These are phyloP conservation scores for Urochloa ruziziensis DNA, from an alignment of 176 grass and related monocot species.

Conservation along the genomic window DNA sequence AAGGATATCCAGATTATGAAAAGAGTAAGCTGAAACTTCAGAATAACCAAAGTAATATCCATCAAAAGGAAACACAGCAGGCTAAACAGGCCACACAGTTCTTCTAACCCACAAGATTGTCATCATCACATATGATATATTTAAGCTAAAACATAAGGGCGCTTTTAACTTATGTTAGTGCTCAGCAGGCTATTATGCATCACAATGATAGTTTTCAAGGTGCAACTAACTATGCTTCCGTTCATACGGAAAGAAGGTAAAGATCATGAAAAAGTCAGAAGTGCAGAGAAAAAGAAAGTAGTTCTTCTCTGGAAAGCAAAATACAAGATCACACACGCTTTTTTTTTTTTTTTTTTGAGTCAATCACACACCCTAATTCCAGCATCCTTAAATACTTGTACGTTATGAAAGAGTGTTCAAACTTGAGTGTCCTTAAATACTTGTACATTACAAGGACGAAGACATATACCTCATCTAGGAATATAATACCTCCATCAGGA, in stretches of 20 bases:
- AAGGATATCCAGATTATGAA: background rate
- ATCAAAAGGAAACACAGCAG: background rate
- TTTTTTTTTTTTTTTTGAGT: too few species aligned
- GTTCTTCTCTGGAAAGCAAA: background rate
- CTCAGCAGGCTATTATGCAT: background rate
- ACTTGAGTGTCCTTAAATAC: background rate
- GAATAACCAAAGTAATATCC: constrained; percentile 12
- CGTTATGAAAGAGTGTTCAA: background rate
- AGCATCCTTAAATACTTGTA: background rate
- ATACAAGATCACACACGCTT: background rate
- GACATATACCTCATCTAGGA: constrained; percentile 81
- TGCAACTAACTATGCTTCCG: background rate
- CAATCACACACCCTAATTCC: background rate
- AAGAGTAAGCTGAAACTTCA: constrained; percentile 1
- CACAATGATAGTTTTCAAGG: background rate
- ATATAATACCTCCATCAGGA: constrained; percentile 89
- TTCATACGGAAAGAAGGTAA: background rate
- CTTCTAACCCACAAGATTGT: background rate
- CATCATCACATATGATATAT: background rate
- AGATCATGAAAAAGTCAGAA: background rate
- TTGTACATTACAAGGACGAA: background rate
- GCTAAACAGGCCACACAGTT: background rate
- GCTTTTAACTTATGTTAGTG: background rate
- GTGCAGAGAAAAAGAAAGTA: background rate
- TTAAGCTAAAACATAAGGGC: background rate